These are phyloP conservation scores for Populus tremula DNA, from an alignment of 345 rosid genomes.

Conservation along the genomic window DNA sequence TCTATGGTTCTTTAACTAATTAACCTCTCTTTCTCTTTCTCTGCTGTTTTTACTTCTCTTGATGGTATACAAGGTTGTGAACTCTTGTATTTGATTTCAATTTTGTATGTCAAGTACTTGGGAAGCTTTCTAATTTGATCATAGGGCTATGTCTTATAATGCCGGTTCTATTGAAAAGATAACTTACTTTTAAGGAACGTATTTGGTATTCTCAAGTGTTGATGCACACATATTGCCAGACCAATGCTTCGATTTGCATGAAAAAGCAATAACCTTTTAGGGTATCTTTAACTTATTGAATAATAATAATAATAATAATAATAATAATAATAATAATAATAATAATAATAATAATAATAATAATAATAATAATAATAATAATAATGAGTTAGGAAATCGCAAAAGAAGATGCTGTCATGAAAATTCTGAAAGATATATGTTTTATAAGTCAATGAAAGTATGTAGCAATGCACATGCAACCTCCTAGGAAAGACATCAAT, in stretches of 20 bases:
- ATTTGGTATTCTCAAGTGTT: not conserved
- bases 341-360: too few species aligned
- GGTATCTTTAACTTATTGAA: not conserved
- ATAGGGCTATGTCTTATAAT: not conserved
- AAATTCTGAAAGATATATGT: not conserved
- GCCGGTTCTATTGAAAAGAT: not conserved
- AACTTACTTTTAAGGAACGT: not conserved
- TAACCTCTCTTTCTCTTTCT: slow-evolving; percentile 2
- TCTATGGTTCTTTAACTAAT: slow-evolving; percentile 35
- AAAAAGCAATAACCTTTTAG: not conserved
- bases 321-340: too few species aligned
- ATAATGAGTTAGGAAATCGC: not conserved
- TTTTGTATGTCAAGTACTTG: not conserved
- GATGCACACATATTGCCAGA: not conserved
- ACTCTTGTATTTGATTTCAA: not conserved
- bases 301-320: too few species aligned
- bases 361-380: too few species aligned
- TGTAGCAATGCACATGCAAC: not conserved
- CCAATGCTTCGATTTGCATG: not conserved
- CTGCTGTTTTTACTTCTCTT: not conserved
- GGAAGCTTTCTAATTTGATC: not conserved
- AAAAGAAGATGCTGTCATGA: not conserved
- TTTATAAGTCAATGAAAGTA: not conserved
- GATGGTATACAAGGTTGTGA: not conserved
- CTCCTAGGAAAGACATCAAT: not conserved